These are phyloP conservation scores for Trichophyton benhamiae DNA, from an alignment of 2,329 filamentous ascomycete species.

Conservation along the genomic window DNA sequence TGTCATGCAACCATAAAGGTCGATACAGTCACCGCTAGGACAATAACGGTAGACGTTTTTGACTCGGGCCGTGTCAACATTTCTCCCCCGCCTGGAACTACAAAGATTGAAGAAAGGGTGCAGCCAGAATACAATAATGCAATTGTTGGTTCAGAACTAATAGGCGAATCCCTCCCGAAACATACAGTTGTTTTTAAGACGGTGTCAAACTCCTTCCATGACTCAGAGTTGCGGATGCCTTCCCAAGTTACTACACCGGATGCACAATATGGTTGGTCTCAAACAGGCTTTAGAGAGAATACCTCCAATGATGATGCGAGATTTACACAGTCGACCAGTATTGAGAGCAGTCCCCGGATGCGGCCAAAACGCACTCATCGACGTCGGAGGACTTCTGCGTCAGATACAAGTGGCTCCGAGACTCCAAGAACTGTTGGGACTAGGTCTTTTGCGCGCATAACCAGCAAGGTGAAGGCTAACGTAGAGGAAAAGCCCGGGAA, in stretches of 20 bases:
- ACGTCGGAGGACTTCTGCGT: slow-evolving; percentile 7
- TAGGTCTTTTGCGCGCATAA: background rate
- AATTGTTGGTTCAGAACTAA: background rate
- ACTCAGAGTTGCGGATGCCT: slow-evolving; percentile 22
- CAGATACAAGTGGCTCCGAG: slow-evolving; percentile 16
- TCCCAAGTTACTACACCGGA: background rate
- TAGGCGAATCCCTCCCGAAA: slow-evolving; percentile 21
- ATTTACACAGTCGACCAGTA: background rate
- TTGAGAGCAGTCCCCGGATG: background rate
- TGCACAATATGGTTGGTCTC: background rate
- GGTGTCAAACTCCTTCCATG: slow-evolving; percentile 31
- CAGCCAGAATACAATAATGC: slow-evolving; percentile 30
- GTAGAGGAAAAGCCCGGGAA: slow-evolving; percentile 18
- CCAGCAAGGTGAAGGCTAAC: slow-evolving; percentile 16
- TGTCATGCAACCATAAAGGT: slow-evolving; percentile 33
- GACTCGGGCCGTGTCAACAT: slow-evolving; percentile 33
- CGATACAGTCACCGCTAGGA: slow-evolving; percentile 33
- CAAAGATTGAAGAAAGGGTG: slow-evolving; percentile 35
- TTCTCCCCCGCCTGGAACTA: slow-evolving; percentile 34
- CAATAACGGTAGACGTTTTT: slow-evolving; percentile 37
- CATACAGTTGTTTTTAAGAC: slow-evolving; percentile 37
- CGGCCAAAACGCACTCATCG: background rate
- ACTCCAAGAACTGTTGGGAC: slow-evolving; percentile 14
- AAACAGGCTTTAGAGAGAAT: background rate
- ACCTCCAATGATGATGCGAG: background rate